Base-by-base conservation (phyloP, 306 rosid species). In the Clitoria ternatea region DNA sequence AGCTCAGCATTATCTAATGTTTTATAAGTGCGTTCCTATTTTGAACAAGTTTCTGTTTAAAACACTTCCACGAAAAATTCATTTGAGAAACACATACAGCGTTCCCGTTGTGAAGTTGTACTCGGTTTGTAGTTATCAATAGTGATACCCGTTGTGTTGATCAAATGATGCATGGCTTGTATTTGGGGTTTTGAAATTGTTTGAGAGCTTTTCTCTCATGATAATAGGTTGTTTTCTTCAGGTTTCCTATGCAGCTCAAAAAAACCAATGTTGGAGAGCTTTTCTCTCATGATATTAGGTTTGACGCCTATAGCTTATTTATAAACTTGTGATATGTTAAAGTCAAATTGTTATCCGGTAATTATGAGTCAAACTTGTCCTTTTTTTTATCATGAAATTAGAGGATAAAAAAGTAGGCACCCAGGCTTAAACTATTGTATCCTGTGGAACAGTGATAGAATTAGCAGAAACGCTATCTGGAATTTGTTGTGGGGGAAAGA, bases 321-420 rank as follows among this genome's bases (percentile, higher is more conserved):
- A 1, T 32, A 4, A 66, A 11, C 53, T 52, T 35, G 60, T 15
- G 7, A 47, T 18, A 10, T 29, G 8, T 48, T 60, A 15, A n/a
- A 43, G 39, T 62, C 13, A 43, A 43, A 48, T 64, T 37, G 19
- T 36, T 43, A 12, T 30, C 3, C 40, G 45, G 39, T 22, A 53
- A 52, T 74, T 9, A 15, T 62, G 9, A 40, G 56, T 26, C 27
- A 3, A 44, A 17, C 19, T 14, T 11, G 2, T 47, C 30, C 9
- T 30, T 60, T 73, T 60, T 73, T 68, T 27, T 12, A 54, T 61
- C 40, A 26, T 69, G 52, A 22, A 39, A 14, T 39, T 22, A 37
- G 20, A 18, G 77, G 11, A 15, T 77, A 10, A 26, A 29, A 18
- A 53, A n/a, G 63, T 55, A 44, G 18, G 56, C 1, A 18, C 39